These are phyloP conservation scores for Rubroshorea leprosula DNA, from an alignment of 345 rosid species.

Conservation along the genomic window DNA sequence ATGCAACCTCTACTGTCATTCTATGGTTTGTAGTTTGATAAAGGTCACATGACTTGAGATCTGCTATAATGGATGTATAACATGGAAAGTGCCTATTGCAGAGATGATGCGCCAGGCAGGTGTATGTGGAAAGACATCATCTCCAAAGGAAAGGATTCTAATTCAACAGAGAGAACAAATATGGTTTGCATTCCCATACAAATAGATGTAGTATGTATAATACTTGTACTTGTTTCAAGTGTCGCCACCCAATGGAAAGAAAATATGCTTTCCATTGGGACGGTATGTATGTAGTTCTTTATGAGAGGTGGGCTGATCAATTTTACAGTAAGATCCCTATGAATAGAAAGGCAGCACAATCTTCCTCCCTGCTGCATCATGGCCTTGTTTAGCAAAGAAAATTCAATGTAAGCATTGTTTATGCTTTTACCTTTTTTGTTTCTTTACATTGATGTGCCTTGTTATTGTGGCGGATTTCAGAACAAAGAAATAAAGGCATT, in stretches of 20 bases:
- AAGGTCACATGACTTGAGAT: constrained; percentile 4
- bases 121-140: constrained; percentile 49
- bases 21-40: constrained; percentile 7
- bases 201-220: constrained; percentile 35
- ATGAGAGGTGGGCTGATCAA: constrained; percentile 19
- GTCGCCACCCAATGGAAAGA: constrained; percentile 23
- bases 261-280: constrained; percentile 20
- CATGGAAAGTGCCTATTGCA: constrained; percentile 32
- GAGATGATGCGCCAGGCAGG: constrained; percentile 64
- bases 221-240: constrained; percentile 16
- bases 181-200: constrained; percentile 42
- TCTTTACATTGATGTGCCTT: constrained; percentile 13
- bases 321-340: constrained; percentile 6
- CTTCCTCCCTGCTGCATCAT: constrained; percentile 13
- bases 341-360: constrained; percentile 12
- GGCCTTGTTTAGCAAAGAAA: constrained; percentile 8
- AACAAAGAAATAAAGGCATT: constrained; percentile 6
- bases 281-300: constrained; percentile 18
- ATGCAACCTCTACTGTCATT: background rate
- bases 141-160: constrained; percentile 45
- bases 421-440: background rate
- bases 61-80: background rate
- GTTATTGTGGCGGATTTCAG: constrained; percentile 9
- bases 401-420: constrained; percentile 14
- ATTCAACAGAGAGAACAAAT: constrained; percentile 47